Evolutionary conservation across 2,329 filamentous ascomycete genomes (phyloP).

Genomic region (Hirsutella minnesotensis): DNA sequence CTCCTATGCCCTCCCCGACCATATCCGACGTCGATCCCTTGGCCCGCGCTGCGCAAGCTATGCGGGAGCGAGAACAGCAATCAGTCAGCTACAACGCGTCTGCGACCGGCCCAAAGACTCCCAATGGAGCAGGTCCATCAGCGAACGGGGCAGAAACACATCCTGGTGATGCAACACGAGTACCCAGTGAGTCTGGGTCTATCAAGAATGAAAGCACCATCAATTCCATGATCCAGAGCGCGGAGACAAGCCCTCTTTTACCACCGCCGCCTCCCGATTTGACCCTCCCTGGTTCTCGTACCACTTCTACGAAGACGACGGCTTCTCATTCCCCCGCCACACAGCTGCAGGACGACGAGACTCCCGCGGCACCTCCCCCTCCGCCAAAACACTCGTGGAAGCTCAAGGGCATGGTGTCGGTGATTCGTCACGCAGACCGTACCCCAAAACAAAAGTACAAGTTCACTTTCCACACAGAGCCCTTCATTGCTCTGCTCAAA

Average conservation of each 20-base stretch:
- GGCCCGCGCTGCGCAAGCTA: conserved; percentile 16
- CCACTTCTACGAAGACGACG: conserved; percentile 23
- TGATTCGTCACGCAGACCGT: conserved; percentile 90
- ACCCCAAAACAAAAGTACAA: conserved; percentile 99
- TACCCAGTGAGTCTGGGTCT: conserved; percentile 17
- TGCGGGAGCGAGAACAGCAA: conserved; percentile 28
- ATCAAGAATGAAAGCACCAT: conserved; percentile 18
- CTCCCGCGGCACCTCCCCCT: conserved; percentile 48
- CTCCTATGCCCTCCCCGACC: conserved; percentile 38
- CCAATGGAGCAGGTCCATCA: conserved; percentile 10
- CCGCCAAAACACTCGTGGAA: conserved; percentile 93
- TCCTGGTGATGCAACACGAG: conserved; percentile 11
- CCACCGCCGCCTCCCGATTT: conserved; percentile 21
- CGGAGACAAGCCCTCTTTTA: conserved; percentile 21
- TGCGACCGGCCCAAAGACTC: conserved; percentile 14
- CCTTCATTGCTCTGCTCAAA: conserved; percentile 88
- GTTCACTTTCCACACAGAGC: conserved; percentile 94
- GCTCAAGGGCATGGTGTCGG: conserved; percentile 91
- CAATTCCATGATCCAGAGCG: conserved; percentile 22
- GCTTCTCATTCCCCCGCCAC: conserved; percentile 11
- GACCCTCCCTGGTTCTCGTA: conserved; percentile 17
- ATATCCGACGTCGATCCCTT: conserved; percentile 32
- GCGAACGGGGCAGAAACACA: conserved; percentile 11
- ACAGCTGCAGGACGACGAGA: conserved; percentile 16
- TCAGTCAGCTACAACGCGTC: conserved; percentile 5